Percentiles rank a stretch among this genome's conserved stretches.
phyloP scores from a whole-genome alignment of 306 rosid genomes.

The Quercus engelmannii region DNA sequence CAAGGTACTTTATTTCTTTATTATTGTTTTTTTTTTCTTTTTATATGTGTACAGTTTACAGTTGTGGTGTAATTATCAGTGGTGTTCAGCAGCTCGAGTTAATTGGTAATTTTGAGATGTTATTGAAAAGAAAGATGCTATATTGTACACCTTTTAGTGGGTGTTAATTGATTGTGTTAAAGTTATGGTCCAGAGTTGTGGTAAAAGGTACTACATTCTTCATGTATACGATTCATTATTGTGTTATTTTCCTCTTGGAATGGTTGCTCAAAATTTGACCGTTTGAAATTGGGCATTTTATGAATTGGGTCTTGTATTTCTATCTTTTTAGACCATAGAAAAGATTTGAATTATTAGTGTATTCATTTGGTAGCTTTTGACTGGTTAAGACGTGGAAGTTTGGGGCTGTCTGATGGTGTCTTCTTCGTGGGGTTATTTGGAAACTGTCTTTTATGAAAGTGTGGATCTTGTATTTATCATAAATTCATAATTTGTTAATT shows the following conservation, averaged over 20 bases:
- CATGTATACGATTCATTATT: not conserved
- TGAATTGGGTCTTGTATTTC: not conserved
- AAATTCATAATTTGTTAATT: not conserved
- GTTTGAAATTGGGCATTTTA: not conserved
- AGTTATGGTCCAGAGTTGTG: not conserved
- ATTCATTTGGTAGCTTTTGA: not conserved
- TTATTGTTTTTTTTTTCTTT: not conserved
- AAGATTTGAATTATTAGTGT: not conserved
- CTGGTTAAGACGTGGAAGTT: not conserved
- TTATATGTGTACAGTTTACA: not conserved
- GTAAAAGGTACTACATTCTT: not conserved
- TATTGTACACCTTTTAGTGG: not conserved
- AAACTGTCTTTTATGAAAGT: slow-evolving; percentile 1
- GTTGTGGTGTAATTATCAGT: not conserved
- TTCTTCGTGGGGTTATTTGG: not conserved
- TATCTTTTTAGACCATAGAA: not conserved
- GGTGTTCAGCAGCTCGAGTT: slow-evolving; percentile 3
- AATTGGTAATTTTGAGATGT: not conserved
- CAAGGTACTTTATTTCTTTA: slow-evolving; percentile 42
- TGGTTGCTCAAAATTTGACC: not conserved
- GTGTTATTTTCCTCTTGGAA: not conserved
- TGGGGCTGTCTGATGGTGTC: not conserved
- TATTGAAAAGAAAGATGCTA: not conserved
- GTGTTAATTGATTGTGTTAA: not conserved
- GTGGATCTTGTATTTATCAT: slow-evolving; percentile 3